Base-by-base conservation (phyloP, 306 rosid species). In the Cicer chorassanicum region DNA sequence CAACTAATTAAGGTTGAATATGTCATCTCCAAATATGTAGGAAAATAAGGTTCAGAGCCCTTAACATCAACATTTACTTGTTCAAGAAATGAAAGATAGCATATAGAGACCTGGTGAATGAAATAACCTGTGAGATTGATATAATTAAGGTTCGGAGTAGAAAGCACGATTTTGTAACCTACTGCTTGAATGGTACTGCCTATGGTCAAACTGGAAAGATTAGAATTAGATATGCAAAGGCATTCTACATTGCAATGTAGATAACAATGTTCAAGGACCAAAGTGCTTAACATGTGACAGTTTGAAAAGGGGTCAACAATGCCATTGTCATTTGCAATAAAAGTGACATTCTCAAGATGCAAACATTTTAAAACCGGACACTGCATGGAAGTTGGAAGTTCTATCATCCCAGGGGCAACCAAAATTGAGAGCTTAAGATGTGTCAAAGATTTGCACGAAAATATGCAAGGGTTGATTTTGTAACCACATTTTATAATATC, bases 81-180 rank as follows among this genome's bases (percentile, higher is more conserved):
- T 42, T 78, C 73, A 2, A 80, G 76, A 43, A 48, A 38, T 73
- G 71, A 15, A 67, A 80, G 70, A 40, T 48, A 7, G 34, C 65
- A 65, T 5, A 34, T 7, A 8, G 70, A 65, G 45, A 80, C 49
- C 16, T 18, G 64, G 16, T 56, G 65, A 21, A 56, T 67, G 74
- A 68, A 74, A 80, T 56, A 36, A 7, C 57, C 41, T 21, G 8
- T 19, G 11, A 80, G 21, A 0, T 24, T 1, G 7, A 80, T 48
- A 21, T 46, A 73, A n/a, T 45, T 66, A 9, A 66, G 75, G 39
- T 73, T 80, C 19, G 83, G 83, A 19, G 79, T 73, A 39, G 75
- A 57, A 56, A 73, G 65, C 15, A 39, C 70, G 4, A 73, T 4
- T 57, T 57, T 57, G 49, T 66, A 42, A 63, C 56, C 38, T 11